Evolutionary conservation across 2,329 filamentous ascomycete genomes (phyloP).

Genomic region (Mycocentrospora acerina): DNA sequence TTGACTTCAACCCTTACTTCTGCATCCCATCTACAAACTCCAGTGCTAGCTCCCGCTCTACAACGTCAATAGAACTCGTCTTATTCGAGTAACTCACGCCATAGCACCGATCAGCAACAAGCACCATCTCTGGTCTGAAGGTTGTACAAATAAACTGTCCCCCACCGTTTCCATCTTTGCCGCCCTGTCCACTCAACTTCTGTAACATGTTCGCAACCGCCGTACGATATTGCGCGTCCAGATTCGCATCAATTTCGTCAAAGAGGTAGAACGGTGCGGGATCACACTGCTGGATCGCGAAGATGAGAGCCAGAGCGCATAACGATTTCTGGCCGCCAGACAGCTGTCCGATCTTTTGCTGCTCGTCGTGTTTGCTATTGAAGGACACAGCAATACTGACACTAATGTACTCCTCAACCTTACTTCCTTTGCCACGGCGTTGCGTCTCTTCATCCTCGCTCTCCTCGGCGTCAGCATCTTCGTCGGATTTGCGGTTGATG

Average conservation of each 20-base stretch:
- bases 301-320: conserved; percentile 95
- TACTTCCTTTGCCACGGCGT: conserved; percentile 18
- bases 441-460: conserved; percentile 41
- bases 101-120: conserved; percentile 96
- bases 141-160: conserved; percentile 98
- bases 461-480: conserved; percentile 64
- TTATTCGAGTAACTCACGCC: conserved; percentile 91
- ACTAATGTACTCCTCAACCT: conserved; percentile 93
- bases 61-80: conserved; percentile 90
- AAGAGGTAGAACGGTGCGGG: conserved; percentile 99
- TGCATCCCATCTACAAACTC: conserved; percentile 91
- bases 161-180: conserved; percentile 47
- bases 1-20: conserved; percentile 19
- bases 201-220: conserved; percentile 89
- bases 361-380: conserved; percentile 97
- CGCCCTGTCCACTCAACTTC: conserved; percentile 46
- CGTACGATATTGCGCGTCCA: conserved; percentile 96
- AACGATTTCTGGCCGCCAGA: conserved; percentile 97
- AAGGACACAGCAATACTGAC: conserved; percentile 97
- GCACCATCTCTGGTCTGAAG: conserved; percentile 94
- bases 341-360: conserved; percentile 95
- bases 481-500: conserved; percentile 87
- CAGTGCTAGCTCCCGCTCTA: conserved; percentile 81
- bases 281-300: conserved; percentile 97
- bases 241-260: conserved; percentile 97